These are phyloP conservation scores for Beauveria australis DNA, from an alignment of 2,329 filamentous ascomycete species.

Conservation along the genomic window DNA sequence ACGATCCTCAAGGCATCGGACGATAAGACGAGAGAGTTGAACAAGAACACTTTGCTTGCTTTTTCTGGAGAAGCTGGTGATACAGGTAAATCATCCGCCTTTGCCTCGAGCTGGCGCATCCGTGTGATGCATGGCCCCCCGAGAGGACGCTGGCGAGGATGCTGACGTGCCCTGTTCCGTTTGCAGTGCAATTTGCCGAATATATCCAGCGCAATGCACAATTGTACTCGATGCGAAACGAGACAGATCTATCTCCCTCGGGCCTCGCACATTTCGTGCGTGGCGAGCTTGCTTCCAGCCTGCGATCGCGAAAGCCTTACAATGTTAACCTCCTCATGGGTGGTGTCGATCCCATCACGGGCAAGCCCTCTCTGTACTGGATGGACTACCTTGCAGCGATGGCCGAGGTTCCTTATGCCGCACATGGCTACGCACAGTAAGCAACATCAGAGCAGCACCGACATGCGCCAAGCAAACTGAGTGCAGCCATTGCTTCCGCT, in stretches of 20 bases:
- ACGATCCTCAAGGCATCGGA: conserved; percentile 92
- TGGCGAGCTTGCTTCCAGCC: conserved; percentile 80
- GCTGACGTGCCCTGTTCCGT: neutral
- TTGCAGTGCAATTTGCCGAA: conserved; percentile 91
- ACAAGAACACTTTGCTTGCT: conserved; percentile 90
- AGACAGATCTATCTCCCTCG: conserved; percentile 80
- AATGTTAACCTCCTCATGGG: conserved; percentile 94
- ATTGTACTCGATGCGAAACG: conserved; percentile 97
- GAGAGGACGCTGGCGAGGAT: neutral
- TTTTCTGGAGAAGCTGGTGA: conserved; percentile 95
- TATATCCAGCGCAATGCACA: conserved; percentile 98
- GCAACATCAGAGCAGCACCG: conserved; percentile 23
- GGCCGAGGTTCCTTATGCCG: conserved; percentile 85
- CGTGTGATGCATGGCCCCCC: neutral
- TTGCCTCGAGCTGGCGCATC: neutral
- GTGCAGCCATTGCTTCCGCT: neutral
- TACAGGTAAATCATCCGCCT: conserved; percentile 56
- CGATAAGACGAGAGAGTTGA: conserved; percentile 90
- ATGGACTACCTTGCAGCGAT: conserved; percentile 90
- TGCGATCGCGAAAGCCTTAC: conserved; percentile 90
- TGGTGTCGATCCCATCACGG: conserved; percentile 84
- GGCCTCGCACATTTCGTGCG: conserved; percentile 91
- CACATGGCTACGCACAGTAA: conserved; percentile 95
- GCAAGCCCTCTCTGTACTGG: conserved; percentile 92
- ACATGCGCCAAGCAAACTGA: neutral